Conservation (phyloP, 805 yeast species). For the Metschnikowia orientalis region DNA sequence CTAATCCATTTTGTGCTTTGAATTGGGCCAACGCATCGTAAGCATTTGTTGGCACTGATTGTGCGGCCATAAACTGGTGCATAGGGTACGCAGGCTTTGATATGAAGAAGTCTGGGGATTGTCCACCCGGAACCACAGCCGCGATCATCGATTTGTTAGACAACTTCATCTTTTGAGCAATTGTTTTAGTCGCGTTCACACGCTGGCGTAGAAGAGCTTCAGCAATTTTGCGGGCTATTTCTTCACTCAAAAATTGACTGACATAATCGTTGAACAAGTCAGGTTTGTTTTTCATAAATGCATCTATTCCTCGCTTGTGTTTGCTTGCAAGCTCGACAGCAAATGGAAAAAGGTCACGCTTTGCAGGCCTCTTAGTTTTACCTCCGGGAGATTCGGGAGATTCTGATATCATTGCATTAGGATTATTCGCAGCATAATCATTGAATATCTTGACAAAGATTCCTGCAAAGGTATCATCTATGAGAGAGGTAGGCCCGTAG, state of each 20-base stretch:
- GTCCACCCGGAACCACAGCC: conserved; percentile 4
- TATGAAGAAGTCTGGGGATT: conserved; percentile 3
- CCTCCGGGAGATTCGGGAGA: conserved; percentile 27
- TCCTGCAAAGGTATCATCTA: conserved; percentile 69
- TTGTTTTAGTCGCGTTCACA: neutral
- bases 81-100: too few species aligned
- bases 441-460: conserved; percentile 50
- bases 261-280: conserved; percentile 25
- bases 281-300: conserved; percentile 27
- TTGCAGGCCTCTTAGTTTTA: conserved; percentile 36
- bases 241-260: conserved; percentile 8
- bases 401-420: neutral
- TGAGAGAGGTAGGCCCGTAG: conserved; percentile 68
- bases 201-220: conserved; percentile 1
- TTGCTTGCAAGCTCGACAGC: conserved; percentile 31
- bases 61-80: too few species aligned
- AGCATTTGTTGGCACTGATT: too few species aligned
- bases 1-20: too few species aligned
- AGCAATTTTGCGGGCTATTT: conserved; percentile 4
- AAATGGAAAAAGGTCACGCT: conserved; percentile 40
- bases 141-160: conserved; percentile 2
- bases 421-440: neutral
- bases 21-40: too few species aligned
- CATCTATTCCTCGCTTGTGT: conserved; percentile 29
- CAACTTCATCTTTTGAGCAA: neutral